These are phyloP conservation scores for Smittium culicis DNA, from an alignment of 371 early-diverging fungal genomes.

Conservation along the genomic window DNA sequence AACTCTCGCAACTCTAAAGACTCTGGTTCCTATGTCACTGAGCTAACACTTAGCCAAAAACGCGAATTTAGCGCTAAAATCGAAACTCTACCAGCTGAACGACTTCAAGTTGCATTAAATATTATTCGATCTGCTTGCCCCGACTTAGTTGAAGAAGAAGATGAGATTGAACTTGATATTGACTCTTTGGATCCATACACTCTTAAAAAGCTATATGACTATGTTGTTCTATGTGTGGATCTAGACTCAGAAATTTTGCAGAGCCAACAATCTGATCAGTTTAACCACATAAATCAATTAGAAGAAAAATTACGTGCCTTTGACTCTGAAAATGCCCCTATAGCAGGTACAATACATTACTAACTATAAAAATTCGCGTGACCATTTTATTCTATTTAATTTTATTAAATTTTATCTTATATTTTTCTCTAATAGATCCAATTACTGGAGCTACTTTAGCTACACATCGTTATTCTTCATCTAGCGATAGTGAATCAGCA, in stretches of 20 bases:
- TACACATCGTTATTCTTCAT: too few relatives aligned
- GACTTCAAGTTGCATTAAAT: slow-evolving; percentile 58
- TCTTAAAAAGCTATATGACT: slow-evolving; percentile 55
- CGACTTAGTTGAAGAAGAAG: slow-evolving; percentile 56
- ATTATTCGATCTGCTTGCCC: slow-evolving; percentile 80
- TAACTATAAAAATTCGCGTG: too few relatives aligned
- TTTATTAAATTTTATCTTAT: too few relatives aligned
- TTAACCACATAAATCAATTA: slow-evolving; percentile 29
- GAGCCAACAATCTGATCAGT: too few relatives aligned
- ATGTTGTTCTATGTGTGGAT: slow-evolving; percentile 47
- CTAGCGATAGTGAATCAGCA: too few relatives aligned
- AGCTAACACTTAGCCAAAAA: slow-evolving; percentile 77
- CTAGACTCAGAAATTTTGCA: too few relatives aligned
- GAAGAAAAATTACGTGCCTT: slow-evolving; percentile 51
- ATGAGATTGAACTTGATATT: slow-evolving; percentile 90
- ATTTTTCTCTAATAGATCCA: too few relatives aligned
- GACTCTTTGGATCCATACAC: slow-evolving; percentile 73
- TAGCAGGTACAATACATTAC: too few relatives aligned
- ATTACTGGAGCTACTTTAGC: too few relatives aligned
- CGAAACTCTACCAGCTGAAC: slow-evolving; percentile 54
- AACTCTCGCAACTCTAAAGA: background rate
- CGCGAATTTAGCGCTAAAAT: slow-evolving; percentile 72
- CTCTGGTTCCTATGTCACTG: background rate
- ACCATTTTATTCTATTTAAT: too few relatives aligned
- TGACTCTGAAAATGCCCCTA: slow-evolving; percentile 30